Evolutionary conservation across 106 monocot genomes (phyloP), one percentile per base, ranked within the genome.

Genomic region (Chionographis japonica): DNA sequence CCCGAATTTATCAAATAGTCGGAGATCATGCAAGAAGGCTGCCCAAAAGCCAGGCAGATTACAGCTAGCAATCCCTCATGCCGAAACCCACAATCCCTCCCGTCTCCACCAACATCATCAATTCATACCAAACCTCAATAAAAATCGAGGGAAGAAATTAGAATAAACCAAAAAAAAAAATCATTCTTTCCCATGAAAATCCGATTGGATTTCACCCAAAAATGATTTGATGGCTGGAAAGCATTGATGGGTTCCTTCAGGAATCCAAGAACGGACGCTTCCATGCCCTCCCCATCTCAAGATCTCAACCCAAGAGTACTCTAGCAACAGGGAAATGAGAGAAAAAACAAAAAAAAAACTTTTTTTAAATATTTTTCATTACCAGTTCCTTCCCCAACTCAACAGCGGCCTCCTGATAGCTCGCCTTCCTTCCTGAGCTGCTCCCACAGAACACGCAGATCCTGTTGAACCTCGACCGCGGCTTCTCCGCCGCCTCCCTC

Each of bases 361-460:
- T 63, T n/a, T n/a, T 42, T 40, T 27, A 16, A 11, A 15, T 20
- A 8, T 38, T 49, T 65, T 52, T 40, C 11, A 3, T 12, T 72
- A 92, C 92, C 92, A 92, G 74, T 58, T 88, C 85, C 55, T 78
- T 85, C n/a, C 92, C 92, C 49, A 92, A 80, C 54, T 85, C 77
- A 16, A 92, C 57, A 16, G 91, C 88, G 4, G 91, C 91, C 50
- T 85, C 82, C 55, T 80, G 82, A 75, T 88, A 92, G 60, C 85
- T 77, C 8, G 79, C 39, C 40, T 87, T 85, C 37, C 73, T 80
- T 54, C 91, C 91, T 4, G 84, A 70, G 52, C 81, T 81, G 64
- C 91, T 92, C 54, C 91, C 91, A 54, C 87, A 91, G 72, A 82
- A 88, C 14, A 91, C 88, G 62, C 91, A 91, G 68, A 92, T 82